Evolutionary conservation across 2,329 filamentous ascomycete species (phyloP).

Genomic region (Hortaea werneckii): DNA sequence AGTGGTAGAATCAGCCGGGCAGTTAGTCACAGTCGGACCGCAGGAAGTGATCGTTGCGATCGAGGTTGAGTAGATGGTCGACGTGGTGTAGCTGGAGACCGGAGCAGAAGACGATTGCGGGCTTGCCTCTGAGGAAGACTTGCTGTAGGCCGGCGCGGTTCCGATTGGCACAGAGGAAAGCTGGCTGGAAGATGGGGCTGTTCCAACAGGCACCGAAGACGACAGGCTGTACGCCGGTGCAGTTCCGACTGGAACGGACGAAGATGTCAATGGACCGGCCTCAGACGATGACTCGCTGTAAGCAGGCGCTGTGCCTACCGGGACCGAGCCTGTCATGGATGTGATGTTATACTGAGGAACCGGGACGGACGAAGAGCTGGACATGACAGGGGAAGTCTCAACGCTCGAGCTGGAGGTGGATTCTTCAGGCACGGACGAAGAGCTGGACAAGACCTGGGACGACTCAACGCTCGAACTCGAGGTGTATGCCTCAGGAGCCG

Average conservation of each 20-base stretch:
- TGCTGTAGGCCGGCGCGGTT: conserved; percentile 1
- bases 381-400: background rate
- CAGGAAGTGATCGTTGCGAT: conserved; percentile 15
- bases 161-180: background rate
- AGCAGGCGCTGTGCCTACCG: background rate
- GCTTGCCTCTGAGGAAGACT: background rate
- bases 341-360: background rate
- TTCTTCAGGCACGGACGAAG: background rate
- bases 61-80: conserved; percentile 14
- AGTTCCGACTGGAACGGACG: background rate
- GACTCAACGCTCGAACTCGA: conserved; percentile 12
- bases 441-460: conserved; percentile 8
- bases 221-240: too few species aligned
- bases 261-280: background rate
- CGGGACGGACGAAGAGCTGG: conserved; percentile 1
- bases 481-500: conserved; percentile 2
- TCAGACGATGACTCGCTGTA: background rate
- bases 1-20: conserved; percentile 13
- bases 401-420: too few species aligned
- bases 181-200: background rate
- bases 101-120: background rate
- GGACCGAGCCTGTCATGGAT: background rate
- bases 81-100: conserved; percentile 9
- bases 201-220: too few species aligned
- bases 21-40: conserved; percentile 13